These are phyloP conservation scores for Trichoderma orchidacearum DNA, from an alignment of 495 filamentous ascomycete species.

Conservation along the genomic window DNA sequence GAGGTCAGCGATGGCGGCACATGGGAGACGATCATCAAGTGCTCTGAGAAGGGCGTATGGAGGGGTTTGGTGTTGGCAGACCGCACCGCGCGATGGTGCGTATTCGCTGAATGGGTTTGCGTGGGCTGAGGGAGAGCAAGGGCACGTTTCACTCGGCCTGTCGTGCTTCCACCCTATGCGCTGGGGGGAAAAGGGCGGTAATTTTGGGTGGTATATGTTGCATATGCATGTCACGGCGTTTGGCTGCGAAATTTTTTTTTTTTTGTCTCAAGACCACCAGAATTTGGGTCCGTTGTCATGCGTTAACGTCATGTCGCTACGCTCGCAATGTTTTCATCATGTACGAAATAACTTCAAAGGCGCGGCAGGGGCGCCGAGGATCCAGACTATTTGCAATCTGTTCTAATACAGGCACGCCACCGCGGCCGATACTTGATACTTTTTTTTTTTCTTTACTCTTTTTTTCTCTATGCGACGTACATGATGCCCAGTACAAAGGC, in stretches of 20 bases:
- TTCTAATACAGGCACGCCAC: background rate
- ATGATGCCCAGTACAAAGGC: too few species aligned
- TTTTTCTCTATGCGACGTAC: too few species aligned
- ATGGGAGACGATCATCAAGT: slow-evolving; percentile 98
- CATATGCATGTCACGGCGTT: slow-evolving; percentile 1
- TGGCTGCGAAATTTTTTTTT: background rate
- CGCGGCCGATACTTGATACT: background rate
- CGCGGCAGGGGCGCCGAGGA: background rate
- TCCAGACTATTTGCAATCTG: background rate
- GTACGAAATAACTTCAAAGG: background rate
- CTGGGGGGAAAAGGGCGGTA: background rate
- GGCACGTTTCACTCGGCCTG: background rate
- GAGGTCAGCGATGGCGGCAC: slow-evolving; percentile 60
- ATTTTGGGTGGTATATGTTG: background rate
- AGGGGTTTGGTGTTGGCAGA: slow-evolving; percentile 88
- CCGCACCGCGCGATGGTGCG: slow-evolving; percentile 92
- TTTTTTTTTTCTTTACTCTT: too few species aligned
- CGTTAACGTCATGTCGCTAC: background rate
- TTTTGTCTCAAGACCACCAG: background rate
- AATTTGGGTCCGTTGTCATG: background rate
- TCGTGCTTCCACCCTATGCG: background rate
- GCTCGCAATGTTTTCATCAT: background rate
- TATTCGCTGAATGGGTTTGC: slow-evolving; percentile 91
- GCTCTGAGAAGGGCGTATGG: slow-evolving; percentile 83
- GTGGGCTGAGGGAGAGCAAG: slow-evolving; percentile 10